Evolutionary conservation across 768 basidiomycete genomes (phyloP), one percentile per base, ranked within the genome.

Genomic region (Podaxis sp.): DNA sequence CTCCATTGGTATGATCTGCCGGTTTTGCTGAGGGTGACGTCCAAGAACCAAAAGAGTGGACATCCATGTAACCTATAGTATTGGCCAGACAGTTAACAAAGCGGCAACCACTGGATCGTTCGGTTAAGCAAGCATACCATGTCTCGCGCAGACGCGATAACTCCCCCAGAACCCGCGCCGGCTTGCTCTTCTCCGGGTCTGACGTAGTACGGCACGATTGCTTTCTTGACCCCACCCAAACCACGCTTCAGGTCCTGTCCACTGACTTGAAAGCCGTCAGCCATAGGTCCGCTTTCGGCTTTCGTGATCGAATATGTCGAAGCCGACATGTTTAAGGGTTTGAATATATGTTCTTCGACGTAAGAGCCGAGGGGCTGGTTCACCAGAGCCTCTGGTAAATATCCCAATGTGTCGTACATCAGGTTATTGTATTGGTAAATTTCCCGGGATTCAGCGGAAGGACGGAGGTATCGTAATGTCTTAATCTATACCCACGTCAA

Each of bases 401-500:
- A 74, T 4, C 78, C 79, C 0, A 80, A 65, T 1, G 76, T 73
- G 60, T 76, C 75, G 59, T 76, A 81, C 79, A 80, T 80, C 62
- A 80, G 67, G 64, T 82, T 80, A 70, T 79, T 80, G 67, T 80
- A 82, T 58, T 79, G 79, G 56, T 77, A 79, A 13, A 74, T 76
- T 56, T 77, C 74, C 7, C 80, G 68, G 59, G 77, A 71, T 40
- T 72, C 71, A 2, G 79, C 76, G 19, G 80, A 79, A 1, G 78
- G 76, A 9, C 75, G 72, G 12, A 80, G 71, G 66, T 77, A 71
- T 12, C 73, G 74, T 24, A 80, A 52, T 5, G 70, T 74, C 12
- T 72, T 70, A 49, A 79, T 76, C 78, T 79, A 40, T 6, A 44
- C 17, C 42, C 11, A 38, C 56, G 9, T 39, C 46, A 38, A 44